Evolutionary conservation across 192 early-diverging fungal species (phyloP).

Genomic region (Chytriomyces sp.): DNA sequence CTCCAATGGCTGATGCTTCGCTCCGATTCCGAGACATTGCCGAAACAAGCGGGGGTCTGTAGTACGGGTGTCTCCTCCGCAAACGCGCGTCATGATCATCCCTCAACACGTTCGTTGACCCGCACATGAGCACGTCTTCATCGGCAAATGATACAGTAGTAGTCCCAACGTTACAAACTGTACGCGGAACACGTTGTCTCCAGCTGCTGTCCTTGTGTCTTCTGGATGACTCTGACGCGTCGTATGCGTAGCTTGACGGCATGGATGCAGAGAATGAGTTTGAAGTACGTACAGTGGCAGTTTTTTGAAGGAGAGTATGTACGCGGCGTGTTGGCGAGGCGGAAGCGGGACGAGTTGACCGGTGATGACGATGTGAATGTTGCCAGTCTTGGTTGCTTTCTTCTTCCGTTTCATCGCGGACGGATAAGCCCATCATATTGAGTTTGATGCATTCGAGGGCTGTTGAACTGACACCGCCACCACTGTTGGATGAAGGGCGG

Average conservation of each 20-base stretch:
- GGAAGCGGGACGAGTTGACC: neutral
- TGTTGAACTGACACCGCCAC: neutral
- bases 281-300: no score
- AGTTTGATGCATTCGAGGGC: constrained; percentile 18
- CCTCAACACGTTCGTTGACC: neutral
- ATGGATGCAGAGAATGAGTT: no score
- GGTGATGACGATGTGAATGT: neutral
- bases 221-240: no score
- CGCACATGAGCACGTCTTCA: no score
- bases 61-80: constrained; percentile 16
- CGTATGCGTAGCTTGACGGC: no score
- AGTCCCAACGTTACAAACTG: neutral
- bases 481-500: neutral
- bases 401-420: constrained; percentile 2
- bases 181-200: neutral
- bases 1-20: neutral
- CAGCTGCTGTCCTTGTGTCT: neutral
- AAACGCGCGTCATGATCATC: constrained; percentile 8
- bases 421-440: constrained; percentile 16
- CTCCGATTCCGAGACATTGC: neutral
- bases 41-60: neutral
- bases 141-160: neutral
- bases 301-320: no score
- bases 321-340: neutral
- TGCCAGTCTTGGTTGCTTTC: constrained; percentile 3